Percentiles rank a stretch among this genome's conserved stretches.
Evolutionary conservation across 2,329 filamentous ascomycete species (phyloP).

Genomic region (Clonostachys rosea): DNA sequence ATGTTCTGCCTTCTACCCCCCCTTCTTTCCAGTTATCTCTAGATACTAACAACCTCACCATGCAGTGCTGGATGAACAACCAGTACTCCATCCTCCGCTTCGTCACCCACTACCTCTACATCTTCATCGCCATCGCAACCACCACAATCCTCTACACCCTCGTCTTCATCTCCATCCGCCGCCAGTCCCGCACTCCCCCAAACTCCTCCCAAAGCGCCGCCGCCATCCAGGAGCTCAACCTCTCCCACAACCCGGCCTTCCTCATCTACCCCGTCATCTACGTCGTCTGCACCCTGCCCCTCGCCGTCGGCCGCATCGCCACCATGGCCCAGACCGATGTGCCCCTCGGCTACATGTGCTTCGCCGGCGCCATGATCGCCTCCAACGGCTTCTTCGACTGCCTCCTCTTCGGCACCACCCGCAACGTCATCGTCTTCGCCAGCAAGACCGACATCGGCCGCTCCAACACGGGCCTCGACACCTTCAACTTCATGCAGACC

Average conservation of each 20-base stretch:
- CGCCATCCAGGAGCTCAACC: conserved; percentile 6
- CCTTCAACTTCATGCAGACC: conserved; percentile 44
- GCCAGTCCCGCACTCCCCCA: conserved; percentile 7
- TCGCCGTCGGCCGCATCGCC: conserved; percentile 60
- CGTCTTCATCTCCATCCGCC: conserved; percentile 32
- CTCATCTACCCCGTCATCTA: conserved; percentile 68
- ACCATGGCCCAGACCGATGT: conserved; percentile 51
- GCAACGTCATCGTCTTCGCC: conserved; percentile 46
- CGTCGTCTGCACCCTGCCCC: conserved; percentile 61
- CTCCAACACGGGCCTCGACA: conserved; percentile 42
- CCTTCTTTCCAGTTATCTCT: neutral
- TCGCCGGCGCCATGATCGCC: conserved; percentile 54
- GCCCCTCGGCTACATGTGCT: conserved; percentile 50
- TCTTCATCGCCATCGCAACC: conserved; percentile 37
- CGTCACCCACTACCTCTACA: conserved; percentile 61
- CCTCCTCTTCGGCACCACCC: conserved; percentile 45
- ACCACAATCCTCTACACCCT: conserved; percentile 32
- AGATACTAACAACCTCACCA: conserved; percentile 3
- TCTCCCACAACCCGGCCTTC: conserved; percentile 43
- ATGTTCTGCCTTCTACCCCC: conserved; percentile 10
- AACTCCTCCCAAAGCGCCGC: conserved; percentile 3
- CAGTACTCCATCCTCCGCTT: conserved; percentile 50
- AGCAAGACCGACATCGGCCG: conserved; percentile 24
- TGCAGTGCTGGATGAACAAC: conserved; percentile 58
- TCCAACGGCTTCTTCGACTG: conserved; percentile 53